phyloP scores from a whole-genome alignment of 352 stramenopile species.

The Thraustochytrium sp. region DNA sequence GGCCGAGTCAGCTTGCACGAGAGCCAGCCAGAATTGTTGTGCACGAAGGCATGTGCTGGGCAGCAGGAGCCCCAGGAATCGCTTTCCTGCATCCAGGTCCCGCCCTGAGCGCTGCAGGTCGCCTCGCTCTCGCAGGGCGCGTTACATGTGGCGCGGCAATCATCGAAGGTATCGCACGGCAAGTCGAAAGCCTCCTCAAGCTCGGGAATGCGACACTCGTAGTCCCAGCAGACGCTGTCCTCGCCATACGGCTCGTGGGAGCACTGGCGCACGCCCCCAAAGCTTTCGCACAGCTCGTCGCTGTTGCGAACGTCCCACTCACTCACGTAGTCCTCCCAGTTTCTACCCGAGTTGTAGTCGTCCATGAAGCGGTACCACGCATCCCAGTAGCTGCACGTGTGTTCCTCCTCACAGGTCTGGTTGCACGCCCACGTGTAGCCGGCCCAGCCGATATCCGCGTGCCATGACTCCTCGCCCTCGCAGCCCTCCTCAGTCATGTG shows the following conservation, averaged over 20 bases:
- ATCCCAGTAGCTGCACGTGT: background rate
- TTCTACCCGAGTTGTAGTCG: background rate
- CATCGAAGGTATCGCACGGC: background rate
- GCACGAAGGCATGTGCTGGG: background rate
- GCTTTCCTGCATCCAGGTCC: background rate
- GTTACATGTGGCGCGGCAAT: background rate
- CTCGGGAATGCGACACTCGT: background rate
- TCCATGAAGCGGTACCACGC: background rate
- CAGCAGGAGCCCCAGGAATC: background rate
- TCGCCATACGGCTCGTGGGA: background rate
- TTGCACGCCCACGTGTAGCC: background rate
- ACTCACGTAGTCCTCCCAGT: background rate
- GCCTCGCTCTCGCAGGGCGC: background rate
- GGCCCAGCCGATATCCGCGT: background rate
- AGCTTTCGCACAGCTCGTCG: background rate
- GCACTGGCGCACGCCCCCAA: background rate
- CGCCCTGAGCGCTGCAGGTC: background rate
- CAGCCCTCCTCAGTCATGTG: slow-evolving; percentile 1
- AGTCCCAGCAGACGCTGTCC: background rate
- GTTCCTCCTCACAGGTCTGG: background rate
- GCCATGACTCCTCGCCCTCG: background rate
- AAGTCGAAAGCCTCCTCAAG: background rate
- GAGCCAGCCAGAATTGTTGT: background rate
- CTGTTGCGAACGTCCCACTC: background rate
- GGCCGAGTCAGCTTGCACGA: background rate